phyloP scores from a whole-genome alignment of 768 basidiomycete genomes.

The Macrolepiota fuliginosa region DNA sequence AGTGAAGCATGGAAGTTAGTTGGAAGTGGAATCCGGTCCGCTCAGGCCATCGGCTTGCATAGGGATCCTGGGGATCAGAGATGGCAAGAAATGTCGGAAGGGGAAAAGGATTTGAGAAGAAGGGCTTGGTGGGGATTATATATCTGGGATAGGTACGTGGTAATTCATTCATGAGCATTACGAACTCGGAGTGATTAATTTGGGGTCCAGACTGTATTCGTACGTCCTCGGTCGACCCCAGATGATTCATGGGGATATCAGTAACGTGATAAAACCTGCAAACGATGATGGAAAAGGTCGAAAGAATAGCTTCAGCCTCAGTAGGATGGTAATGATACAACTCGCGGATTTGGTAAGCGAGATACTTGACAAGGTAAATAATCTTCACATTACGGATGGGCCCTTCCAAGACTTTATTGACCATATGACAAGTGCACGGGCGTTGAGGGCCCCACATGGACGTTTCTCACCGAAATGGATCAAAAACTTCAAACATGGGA shows the following conservation, averaged over 20 bases:
- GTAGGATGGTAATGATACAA: slow-evolving; percentile 33
- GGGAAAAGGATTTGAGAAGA: slow-evolving; percentile 38
- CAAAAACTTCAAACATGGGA: slow-evolving; percentile 44
- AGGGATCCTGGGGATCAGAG: slow-evolving; percentile 38
- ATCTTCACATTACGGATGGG: not conserved
- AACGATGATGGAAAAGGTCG: slow-evolving; percentile 28
- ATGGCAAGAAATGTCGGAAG: slow-evolving; percentile 43
- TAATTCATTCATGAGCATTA: slow-evolving; percentile 2
- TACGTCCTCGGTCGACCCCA: slow-evolving; percentile 44
- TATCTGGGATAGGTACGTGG: slow-evolving; percentile 39
- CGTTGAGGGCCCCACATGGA: slow-evolving; percentile 30
- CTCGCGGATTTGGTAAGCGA: slow-evolving; percentile 39
- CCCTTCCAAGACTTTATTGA: slow-evolving; percentile 12
- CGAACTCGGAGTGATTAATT: slow-evolving; percentile 11
- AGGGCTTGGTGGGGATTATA: slow-evolving; percentile 44
- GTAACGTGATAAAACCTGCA: slow-evolving; percentile 35
- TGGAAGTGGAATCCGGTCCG: slow-evolving; percentile 37
- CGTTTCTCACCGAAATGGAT: slow-evolving; percentile 39
- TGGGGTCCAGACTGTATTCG: slow-evolving; percentile 35
- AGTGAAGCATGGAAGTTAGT: slow-evolving; percentile 50
- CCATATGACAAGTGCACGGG: slow-evolving; percentile 30
- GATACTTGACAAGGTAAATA: slow-evolving; percentile 37
- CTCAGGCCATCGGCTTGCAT: slow-evolving; percentile 41
- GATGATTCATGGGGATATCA: slow-evolving; percentile 33
- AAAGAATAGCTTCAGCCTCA: slow-evolving; percentile 33